Conservation (phyloP, 345 rosid genomes). For the Hypericum perforatum region DNA sequence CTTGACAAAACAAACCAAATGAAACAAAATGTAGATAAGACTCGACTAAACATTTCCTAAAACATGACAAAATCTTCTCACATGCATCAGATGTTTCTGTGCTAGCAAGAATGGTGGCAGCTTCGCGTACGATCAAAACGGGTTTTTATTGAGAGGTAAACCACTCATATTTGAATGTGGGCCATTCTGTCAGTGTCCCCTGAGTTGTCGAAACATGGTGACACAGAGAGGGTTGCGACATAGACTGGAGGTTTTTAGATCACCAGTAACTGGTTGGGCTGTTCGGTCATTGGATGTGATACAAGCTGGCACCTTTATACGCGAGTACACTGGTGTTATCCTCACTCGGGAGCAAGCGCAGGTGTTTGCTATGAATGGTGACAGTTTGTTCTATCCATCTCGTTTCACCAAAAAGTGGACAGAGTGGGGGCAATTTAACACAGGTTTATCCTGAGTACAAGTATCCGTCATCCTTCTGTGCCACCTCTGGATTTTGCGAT, state of each 20-base stretch:
- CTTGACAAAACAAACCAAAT: too few relatives aligned
- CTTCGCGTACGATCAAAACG: slow-evolving; percentile 60
- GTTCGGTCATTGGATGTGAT: slow-evolving; percentile 82
- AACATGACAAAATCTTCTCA: too few relatives aligned
- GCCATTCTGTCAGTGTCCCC: slow-evolving; percentile 60
- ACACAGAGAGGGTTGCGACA: slow-evolving; percentile 59
- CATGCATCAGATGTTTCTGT: slow-evolving; percentile 61
- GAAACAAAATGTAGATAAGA: too few relatives aligned
- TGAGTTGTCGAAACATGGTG: slow-evolving; percentile 63
- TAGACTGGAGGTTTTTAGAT: slow-evolving; percentile 80
- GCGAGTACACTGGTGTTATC: slow-evolving; percentile 85
- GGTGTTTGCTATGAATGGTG: slow-evolving; percentile 75
- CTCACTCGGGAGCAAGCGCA: slow-evolving; percentile 83
- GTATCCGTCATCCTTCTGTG: slow-evolving; percentile 48
- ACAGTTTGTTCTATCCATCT: slow-evolving; percentile 59
- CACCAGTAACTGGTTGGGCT: slow-evolving; percentile 87
- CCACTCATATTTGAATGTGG: slow-evolving; percentile 81
- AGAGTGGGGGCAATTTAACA: slow-evolving; percentile 90
- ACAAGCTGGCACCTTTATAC: slow-evolving; percentile 77
- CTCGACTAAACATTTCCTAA: too few relatives aligned
- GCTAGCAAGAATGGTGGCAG: slow-evolving; percentile 67
- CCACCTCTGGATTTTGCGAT: slow-evolving; percentile 86
- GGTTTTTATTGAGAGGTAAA: slow-evolving; percentile 60
- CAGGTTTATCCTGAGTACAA: slow-evolving; percentile 43
- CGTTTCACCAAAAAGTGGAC: slow-evolving; percentile 61